These are phyloP conservation scores for Coemansia sp. DNA, from an alignment of 192 early-diverging fungal species.

Conservation along the genomic window DNA sequence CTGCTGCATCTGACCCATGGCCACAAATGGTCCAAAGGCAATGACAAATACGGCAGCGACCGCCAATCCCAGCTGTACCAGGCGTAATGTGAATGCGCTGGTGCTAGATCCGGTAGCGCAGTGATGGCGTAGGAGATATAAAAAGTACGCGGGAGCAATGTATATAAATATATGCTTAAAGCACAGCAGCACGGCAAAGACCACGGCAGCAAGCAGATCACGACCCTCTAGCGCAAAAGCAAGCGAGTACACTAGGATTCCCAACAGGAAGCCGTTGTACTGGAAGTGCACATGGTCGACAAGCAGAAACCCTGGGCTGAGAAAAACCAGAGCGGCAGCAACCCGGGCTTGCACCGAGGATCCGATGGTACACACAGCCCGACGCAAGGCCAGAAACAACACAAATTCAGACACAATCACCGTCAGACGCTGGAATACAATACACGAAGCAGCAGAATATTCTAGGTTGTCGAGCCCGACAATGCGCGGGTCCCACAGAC, in stretches of 20 bases:
- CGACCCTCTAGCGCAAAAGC: conserved; percentile 66
- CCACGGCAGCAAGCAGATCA: conserved; percentile 56
- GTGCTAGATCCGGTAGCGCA: conserved; percentile 55
- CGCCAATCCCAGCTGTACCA: conserved; percentile 64
- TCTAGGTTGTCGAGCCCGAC: conserved; percentile 67
- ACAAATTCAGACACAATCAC: conserved; percentile 83
- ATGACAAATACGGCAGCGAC: conserved; percentile 70
- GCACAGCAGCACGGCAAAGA: conserved; percentile 88
- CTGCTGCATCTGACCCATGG: conserved; percentile 71
- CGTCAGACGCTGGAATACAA: conserved; percentile 80
- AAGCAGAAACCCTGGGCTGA: conserved; percentile 73
- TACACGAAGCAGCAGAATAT: conserved; percentile 65
- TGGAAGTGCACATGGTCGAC: conserved; percentile 98
- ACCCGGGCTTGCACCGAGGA: conserved; percentile 35
- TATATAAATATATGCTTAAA: conserved; percentile 98
- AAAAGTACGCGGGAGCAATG: conserved; percentile 90
- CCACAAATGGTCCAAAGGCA: conserved; percentile 81
- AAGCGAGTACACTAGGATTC: conserved; percentile 79
- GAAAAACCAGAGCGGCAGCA: conserved; percentile 60
- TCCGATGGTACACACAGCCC: conserved; percentile 45
- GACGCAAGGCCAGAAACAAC: conserved; percentile 65
- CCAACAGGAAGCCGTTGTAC: conserved; percentile 93
- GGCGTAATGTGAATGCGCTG: conserved; percentile 28
- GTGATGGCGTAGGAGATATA: conserved; percentile 77
- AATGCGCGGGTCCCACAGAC: conserved; percentile 69